Base-by-base conservation (phyloP, 2,329 filamentous ascomycete species). In the Coniochaeta ligniaria region DNA sequence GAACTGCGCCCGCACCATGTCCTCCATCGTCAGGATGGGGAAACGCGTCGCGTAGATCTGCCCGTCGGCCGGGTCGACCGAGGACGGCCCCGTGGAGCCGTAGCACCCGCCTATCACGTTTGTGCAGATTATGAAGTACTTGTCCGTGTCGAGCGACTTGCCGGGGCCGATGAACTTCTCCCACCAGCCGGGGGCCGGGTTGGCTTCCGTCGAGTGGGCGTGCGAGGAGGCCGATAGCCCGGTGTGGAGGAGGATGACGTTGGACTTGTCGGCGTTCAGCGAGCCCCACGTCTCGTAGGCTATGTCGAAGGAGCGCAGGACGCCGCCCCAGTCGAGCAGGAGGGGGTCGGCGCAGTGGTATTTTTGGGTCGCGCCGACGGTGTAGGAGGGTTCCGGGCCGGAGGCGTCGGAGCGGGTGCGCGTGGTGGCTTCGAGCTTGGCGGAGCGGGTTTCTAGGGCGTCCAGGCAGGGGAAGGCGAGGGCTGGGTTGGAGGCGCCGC, bases 1-100 rank as follows among this genome's bases (percentile, higher is more conserved):
- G 77, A 98, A 97, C 73, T 99, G 95, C 6, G 93, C 94, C 60
- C 93, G 86, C 33, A 98, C 95, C 95, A 99, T 99, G 73, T 99
- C 95, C 67, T 96, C 87, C 79, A 99, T 88, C 0, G 95, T 99
- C 60, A 99, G 76, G 66, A 99, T 96, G 2, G 95, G 95, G 71
- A 99, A 99, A 36, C 92, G 85, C 0, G 95, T 99, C 7, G 93
- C 95, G 74, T 98, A 99, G 68, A 84, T 85, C 74, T 94, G 83
- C 41, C 92, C 91, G 72, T 96, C 92, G 14, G 89, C 89, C 0
- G 95, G 95, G 71, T 98, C 94, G 65, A 93, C 82, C 66, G 90
- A 94, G 60, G 88, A 88, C 0, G 95, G 95, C 0, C 95, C 95
- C 0, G 95, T 99, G 38, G 91, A 96, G 36, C 95, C 95, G 73